Percentiles rank a stretch among this genome's conserved stretches.
phyloP scores from a whole-genome alignment of 768 basidiomycete genomes.

The Phaeotremella fagi region DNA sequence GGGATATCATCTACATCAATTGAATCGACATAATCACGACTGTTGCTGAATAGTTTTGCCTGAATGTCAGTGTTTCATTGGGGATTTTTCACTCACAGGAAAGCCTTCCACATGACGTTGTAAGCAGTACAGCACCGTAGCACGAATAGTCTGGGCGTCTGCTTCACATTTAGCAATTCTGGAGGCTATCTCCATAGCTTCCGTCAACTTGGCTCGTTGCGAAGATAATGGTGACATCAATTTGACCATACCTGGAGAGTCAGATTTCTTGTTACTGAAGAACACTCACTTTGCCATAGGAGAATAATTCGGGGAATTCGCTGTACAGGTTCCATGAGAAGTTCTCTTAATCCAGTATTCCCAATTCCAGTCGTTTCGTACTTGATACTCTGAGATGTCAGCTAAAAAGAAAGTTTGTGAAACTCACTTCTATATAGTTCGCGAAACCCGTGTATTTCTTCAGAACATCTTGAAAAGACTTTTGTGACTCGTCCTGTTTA shows the following conservation, averaged over 20 bases:
- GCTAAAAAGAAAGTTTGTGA: too few species aligned
- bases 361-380: slow-evolving; percentile 59
- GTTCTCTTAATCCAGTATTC: slow-evolving; percentile 79
- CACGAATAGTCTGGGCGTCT: slow-evolving; percentile 84
- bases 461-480: slow-evolving; percentile 73
- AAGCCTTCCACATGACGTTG: slow-evolving; percentile 82
- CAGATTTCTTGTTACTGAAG: background rate
- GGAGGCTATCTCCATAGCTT: slow-evolving; percentile 81
- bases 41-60: slow-evolving; percentile 80
- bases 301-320: slow-evolving; percentile 91
- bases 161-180: slow-evolving; percentile 87
- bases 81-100: slow-evolving; percentile 53
- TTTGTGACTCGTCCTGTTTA: slow-evolving; percentile 87
- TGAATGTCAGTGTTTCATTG: slow-evolving; percentile 4
- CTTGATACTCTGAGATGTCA: slow-evolving; percentile 54
- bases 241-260: slow-evolving; percentile 70
- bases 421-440: slow-evolving; percentile 77
- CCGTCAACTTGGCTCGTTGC: slow-evolving; percentile 69
- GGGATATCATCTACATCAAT: slow-evolving; percentile 81
- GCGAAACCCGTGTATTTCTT: slow-evolving; percentile 71
- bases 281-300: slow-evolving; percentile 62
- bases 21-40: slow-evolving; percentile 80
- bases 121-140: slow-evolving; percentile 80
- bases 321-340: slow-evolving; percentile 94
- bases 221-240: slow-evolving; percentile 73